Percentiles rank a stretch among this genome's conserved stretches.
These are phyloP conservation scores for Zopfochytrium polystomum DNA, from an alignment of 371 early-diverging fungal species.

Conservation along the genomic window DNA sequence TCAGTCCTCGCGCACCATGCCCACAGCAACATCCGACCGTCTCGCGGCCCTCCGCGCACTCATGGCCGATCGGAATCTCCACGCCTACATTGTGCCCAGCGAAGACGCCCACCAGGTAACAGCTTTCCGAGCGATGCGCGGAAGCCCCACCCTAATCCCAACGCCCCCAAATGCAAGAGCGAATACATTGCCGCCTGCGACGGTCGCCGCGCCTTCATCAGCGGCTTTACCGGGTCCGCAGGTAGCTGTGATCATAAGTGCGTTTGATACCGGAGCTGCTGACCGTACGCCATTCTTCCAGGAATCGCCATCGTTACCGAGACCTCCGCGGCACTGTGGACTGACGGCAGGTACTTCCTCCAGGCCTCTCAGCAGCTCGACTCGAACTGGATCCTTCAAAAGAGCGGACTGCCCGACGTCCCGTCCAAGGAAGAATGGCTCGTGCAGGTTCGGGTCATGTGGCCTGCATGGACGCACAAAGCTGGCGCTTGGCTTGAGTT, in stretches of 20 bases:
- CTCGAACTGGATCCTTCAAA: constrained; percentile 88
- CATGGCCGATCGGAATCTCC: constrained; percentile 65
- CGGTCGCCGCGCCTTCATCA: constrained; percentile 89
- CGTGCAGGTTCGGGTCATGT: constrained; percentile 46
- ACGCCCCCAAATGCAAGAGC: constrained; percentile 56
- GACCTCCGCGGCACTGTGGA: constrained; percentile 80
- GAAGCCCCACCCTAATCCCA: neutral
- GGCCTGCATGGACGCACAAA: neutral
- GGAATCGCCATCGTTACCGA: constrained; percentile 74
- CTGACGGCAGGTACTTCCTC: constrained; percentile 98
- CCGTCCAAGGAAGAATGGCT: constrained; percentile 89
- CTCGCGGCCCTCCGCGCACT: constrained; percentile 60
- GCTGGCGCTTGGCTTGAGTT: too few relatives aligned
- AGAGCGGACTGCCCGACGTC: constrained; percentile 80
- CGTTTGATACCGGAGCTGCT: too few relatives aligned
- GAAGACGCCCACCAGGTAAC: constrained; percentile 93
- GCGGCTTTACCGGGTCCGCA: constrained; percentile 97
- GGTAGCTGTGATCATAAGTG: too few relatives aligned
- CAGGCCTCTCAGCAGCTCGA: constrained; percentile 95
- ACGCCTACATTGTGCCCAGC: constrained; percentile 89
- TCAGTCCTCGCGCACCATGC: too few relatives aligned
- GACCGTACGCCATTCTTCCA: constrained; percentile 18
- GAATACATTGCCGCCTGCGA: constrained; percentile 96
- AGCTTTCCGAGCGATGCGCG: neutral
- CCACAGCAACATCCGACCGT: too few relatives aligned